Evolutionary conservation across 371 early-diverging fungal species (phyloP), one percentile per base, ranked within the genome.

Genomic region (Actinomortierella ambigua): DNA sequence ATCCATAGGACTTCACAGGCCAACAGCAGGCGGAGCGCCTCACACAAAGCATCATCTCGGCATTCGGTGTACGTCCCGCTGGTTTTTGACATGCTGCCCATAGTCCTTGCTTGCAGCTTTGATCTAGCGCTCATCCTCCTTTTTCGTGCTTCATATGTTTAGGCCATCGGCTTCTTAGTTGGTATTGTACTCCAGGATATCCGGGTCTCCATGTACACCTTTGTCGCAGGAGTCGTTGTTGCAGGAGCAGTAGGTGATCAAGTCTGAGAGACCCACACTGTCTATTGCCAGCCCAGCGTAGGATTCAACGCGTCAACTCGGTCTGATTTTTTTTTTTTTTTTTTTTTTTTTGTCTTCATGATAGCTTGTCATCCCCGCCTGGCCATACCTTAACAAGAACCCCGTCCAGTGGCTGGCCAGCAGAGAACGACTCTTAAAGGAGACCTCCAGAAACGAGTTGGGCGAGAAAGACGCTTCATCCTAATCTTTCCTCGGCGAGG

Each of bases 361-460:
- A 20, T 63, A 73, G 73, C 42, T 66, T 44, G 63, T 66, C 14
- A 53, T 73, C 13, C 73, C 73, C 13, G 73, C 73, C 15, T 73
- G 73, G 73, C 67, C 73, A 20, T 66, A 62, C 41, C 57, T 66
- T 29, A 73, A 57, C 13, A 62, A 46, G 47, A 63, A 66, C 40
- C 60, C 66, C n/a, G 26, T 63, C 53, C 34, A 59, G 39, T 73
- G 73, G 73, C 63, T 73, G 11, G 60, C 73, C 1, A 66, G 67
- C 53, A 66, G 57, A 43, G 73, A 28, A 40, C 62, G 63, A 46
- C 26, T 50, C 0, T 49, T 63, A 2, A 42, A 29, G 0, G 52
- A 63, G 42, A 29, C 42, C 17, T 46, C 34, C 24, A 11, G 7
- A 11, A 4, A 34, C 4, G 34, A 34, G 34, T 11, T 6, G 34